Evolutionary conservation across 208 protist genomes (phyloP).

Genomic region (Trypanosoma lewisi): DNA sequence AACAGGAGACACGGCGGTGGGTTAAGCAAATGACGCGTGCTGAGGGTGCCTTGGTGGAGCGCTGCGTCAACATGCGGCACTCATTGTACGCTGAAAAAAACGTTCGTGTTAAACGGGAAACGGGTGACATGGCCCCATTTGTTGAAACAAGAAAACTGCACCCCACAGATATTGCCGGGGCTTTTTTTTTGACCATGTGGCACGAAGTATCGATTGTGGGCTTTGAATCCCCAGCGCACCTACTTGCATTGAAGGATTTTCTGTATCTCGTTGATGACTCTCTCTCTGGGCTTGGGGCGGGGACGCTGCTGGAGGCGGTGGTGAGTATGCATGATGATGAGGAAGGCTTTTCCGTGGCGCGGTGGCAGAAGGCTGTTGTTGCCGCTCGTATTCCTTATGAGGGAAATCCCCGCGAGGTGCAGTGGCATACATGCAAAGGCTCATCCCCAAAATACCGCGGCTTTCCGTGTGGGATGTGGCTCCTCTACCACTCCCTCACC

Average conservation of each 20-base stretch:
- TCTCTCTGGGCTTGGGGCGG: constrained; percentile 41
- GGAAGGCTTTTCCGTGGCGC: constrained; percentile 1
- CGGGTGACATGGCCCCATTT: constrained; percentile 18
- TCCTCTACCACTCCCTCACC: constrained; percentile 71
- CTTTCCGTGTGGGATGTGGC: constrained; percentile 72
- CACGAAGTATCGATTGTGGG: constrained; percentile 54
- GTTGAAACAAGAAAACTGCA: constrained; percentile 36
- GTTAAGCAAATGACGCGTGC: constrained; percentile 3
- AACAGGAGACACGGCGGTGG: background rate
- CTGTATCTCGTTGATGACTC: constrained; percentile 33
- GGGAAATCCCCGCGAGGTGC: constrained; percentile 36
- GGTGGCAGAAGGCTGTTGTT: constrained; percentile 47
- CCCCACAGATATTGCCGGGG: constrained; percentile 46
- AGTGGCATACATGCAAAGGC: constrained; percentile 59
- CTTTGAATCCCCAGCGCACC: constrained; percentile 17
- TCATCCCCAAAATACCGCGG: constrained; percentile 57
- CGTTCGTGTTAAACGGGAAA: background rate
- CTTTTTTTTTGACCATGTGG: constrained; percentile 62
- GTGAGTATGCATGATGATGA: background rate
- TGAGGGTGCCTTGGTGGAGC: constrained; percentile 8
- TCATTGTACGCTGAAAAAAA: constrained; percentile 6
- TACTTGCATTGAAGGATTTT: constrained; percentile 42
- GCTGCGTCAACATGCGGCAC: constrained; percentile 20
- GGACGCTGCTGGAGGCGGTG: constrained; percentile 32
- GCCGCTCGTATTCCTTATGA: constrained; percentile 49